Conservation (phyloP, 225 moss, liverwort and hornwort species). For the Rhytidiadelphus loreus region DNA sequence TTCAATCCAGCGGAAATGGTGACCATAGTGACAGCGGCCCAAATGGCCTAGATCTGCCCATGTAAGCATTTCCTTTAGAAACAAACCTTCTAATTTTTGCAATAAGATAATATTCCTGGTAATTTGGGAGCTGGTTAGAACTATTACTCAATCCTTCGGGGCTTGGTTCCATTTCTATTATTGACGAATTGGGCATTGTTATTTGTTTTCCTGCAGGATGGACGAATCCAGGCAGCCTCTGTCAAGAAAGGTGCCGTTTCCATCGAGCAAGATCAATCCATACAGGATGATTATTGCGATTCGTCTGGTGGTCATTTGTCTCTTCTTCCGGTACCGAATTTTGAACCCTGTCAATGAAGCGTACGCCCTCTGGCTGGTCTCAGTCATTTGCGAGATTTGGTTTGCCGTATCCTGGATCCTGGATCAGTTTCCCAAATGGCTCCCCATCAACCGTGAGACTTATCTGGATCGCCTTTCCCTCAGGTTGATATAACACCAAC, state of each 20-base stretch:
- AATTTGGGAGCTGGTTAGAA: background rate
- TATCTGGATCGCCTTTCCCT: constrained; percentile 71
- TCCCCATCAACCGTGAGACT: constrained; percentile 83
- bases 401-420: constrained; percentile 88
- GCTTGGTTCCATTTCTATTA: background rate
- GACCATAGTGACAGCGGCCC: constrained; percentile 23
- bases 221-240: constrained; percentile 70
- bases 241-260: constrained; percentile 62
- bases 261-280: constrained; percentile 80
- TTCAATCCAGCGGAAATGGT: constrained; percentile 39
- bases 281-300: constrained; percentile 79
- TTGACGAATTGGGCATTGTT: background rate
- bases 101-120: background rate
- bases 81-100: background rate
- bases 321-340: constrained; percentile 79
- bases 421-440: constrained; percentile 97
- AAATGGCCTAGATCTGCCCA: constrained; percentile 43
- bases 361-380: constrained; percentile 72
- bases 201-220: constrained; percentile 25
- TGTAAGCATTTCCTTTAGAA: constrained; percentile 4
- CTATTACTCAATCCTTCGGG: background rate
- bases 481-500: constrained; percentile 18
- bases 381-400: constrained; percentile 87
- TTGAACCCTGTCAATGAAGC: constrained; percentile 68
- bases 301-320: constrained; percentile 64